These are phyloP conservation scores for Nigrograna mackinnonii DNA, from an alignment of 2,329 filamentous ascomycete species.

Conservation along the genomic window DNA sequence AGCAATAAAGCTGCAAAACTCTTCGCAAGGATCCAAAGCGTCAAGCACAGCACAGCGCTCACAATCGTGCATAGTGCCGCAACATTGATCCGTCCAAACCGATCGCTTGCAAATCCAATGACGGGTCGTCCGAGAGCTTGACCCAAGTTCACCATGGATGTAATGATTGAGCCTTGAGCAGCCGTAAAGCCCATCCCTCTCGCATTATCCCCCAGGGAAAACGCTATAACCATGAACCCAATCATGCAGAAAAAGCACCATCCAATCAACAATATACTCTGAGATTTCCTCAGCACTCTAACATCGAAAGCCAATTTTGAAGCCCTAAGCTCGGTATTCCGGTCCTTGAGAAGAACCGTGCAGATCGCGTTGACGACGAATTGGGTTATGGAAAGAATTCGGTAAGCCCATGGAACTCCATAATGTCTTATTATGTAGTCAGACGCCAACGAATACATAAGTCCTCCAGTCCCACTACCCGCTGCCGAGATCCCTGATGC, in stretches of 20 bases:
- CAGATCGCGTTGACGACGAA: constrained; percentile 23
- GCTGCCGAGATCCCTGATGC: constrained; percentile 3
- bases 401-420: constrained; percentile 28
- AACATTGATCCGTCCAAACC: constrained; percentile 42
- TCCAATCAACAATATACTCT: constrained; percentile 34
- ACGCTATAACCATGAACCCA: constrained; percentile 48
- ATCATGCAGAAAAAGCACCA: constrained; percentile 48
- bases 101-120: constrained; percentile 47
- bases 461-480: constrained; percentile 1
- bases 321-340: constrained; percentile 4
- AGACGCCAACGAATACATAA: constrained; percentile 23
- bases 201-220: constrained; percentile 48
- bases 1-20: constrained; percentile 45
- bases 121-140: constrained; percentile 47
- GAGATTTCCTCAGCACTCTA: constrained; percentile 34
- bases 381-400: constrained; percentile 30
- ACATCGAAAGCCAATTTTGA: constrained; percentile 16
- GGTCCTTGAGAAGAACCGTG: constrained; percentile 27
- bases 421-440: constrained; percentile 30
- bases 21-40: constrained; percentile 49
- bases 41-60: constrained; percentile 42
- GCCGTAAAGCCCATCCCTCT: constrained; percentile 42
- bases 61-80: constrained; percentile 40
- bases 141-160: constrained; percentile 49
- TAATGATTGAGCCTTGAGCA: constrained; percentile 40